phyloP scores from a whole-genome alignment of 75 land plant species.

The Cunninghamia lanceolata region DNA sequence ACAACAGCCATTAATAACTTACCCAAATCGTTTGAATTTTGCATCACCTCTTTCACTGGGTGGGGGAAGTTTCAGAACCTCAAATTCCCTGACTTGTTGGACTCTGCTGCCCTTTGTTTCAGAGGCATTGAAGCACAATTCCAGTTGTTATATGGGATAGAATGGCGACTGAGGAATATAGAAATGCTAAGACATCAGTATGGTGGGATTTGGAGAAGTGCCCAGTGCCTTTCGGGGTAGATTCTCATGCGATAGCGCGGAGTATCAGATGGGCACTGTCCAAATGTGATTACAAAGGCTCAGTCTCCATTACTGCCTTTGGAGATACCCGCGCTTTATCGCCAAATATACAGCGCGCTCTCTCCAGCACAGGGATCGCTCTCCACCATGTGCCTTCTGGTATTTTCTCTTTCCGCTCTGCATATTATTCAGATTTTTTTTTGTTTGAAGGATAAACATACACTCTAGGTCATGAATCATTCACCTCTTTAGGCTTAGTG shows the following conservation, averaged over 20 bases:
- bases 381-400: constrained; percentile 76
- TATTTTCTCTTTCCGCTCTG: constrained; percentile 6
- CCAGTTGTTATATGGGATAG: background rate
- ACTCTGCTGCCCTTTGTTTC: background rate
- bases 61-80: background rate
- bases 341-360: constrained; percentile 38
- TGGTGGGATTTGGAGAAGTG: constrained; percentile 95
- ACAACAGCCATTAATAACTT: background rate
- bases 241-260: constrained; percentile 56
- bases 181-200: constrained; percentile 59
- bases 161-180: constrained; percentile 30
- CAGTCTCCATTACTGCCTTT: constrained; percentile 54
- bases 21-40: background rate
- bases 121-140: background rate
- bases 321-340: constrained; percentile 51
- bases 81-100: background rate
- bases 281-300: constrained; percentile 42
- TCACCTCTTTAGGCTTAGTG: too few relatives aligned
- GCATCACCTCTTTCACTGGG: background rate
- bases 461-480: too few relatives aligned
- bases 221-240: constrained; percentile 50
- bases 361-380: constrained; percentile 70
- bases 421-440: background rate
- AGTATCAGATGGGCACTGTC: constrained; percentile 57
- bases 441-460: background rate